A percentile compares a stretch with the other conserved stretches of the same genome.
Evolutionary conservation across 2,329 filamentous ascomycete genomes (phyloP).

Genomic region (Fusarium sp.): DNA sequence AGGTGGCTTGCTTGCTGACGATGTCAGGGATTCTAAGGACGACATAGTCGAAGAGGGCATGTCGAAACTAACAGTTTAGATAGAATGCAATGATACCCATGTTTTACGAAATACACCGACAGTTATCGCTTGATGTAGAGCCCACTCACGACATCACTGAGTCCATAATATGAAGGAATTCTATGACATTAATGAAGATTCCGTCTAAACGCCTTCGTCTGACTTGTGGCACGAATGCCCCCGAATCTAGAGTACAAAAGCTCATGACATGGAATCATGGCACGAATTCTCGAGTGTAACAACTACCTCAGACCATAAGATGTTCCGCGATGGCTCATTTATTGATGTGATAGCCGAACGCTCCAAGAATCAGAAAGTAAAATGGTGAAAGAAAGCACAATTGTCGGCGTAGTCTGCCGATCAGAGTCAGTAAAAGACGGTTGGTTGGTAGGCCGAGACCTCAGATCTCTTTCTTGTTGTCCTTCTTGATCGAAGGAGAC

Average conservation of each 20-base stretch:
- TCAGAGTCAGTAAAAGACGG: constrained; percentile 1
- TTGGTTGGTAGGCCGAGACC: not conserved
- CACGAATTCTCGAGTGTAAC: constrained; percentile 51
- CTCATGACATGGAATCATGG: constrained; percentile 51
- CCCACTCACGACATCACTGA: not conserved
- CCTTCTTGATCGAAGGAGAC: constrained; percentile 62
- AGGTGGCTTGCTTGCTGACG: constrained; percentile 40
- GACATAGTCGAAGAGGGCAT: constrained; percentile 46
- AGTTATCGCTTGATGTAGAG: not conserved
- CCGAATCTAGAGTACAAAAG: constrained; percentile 58
- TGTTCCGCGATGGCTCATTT: constrained; percentile 52
- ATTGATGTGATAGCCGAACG: constrained; percentile 38
- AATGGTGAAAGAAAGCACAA: constrained; percentile 20
- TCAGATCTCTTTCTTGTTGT: constrained; percentile 51
- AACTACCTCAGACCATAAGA: constrained; percentile 54
- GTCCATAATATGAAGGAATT: constrained; percentile 27
- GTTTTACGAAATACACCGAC: not conserved
- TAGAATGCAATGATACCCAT: constrained; percentile 39
- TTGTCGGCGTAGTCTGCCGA: not conserved
- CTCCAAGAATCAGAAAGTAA: constrained; percentile 36
- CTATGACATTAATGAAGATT: constrained; percentile 45
- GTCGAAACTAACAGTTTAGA: constrained; percentile 48
- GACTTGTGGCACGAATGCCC: constrained; percentile 44
- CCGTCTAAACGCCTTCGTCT: constrained; percentile 39
- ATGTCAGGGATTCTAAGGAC: constrained; percentile 33